These are phyloP conservation scores for Thymus mandschuricus DNA, from an alignment of 257 asterid genomes.

Conservation along the genomic window DNA sequence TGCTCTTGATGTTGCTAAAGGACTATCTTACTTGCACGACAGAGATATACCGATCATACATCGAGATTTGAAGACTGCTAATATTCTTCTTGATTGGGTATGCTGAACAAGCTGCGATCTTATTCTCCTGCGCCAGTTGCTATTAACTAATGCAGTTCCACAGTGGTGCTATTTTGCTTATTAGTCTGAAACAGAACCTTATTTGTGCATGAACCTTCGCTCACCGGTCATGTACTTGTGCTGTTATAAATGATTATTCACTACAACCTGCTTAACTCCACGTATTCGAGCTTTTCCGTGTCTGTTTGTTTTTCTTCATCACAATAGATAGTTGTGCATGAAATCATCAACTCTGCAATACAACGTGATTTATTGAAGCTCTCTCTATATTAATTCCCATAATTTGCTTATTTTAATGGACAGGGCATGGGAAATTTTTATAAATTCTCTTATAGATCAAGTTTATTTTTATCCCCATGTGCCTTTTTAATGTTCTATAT, in stretches of 20 bases:
- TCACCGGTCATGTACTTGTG: background rate
- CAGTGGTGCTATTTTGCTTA: background rate
- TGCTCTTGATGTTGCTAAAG: conserved; percentile 34
- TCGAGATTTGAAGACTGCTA: conserved; percentile 5
- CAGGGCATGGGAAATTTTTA: background rate
- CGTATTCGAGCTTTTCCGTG: background rate
- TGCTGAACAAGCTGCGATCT: background rate
- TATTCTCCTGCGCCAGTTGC: background rate
- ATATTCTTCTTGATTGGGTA: conserved; percentile 37
- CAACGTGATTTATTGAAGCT: background rate
- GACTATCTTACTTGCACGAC: conserved; percentile 38
- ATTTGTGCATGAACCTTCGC: background rate
- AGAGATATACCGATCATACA: conserved; percentile 23
- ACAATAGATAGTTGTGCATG: background rate
- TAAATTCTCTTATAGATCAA: background rate
- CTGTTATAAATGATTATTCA: background rate
- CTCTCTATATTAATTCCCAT: background rate
- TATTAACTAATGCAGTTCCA: background rate
- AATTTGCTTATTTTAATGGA: no score
- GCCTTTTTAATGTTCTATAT: background rate
- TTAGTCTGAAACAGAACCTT: background rate
- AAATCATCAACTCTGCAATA: background rate
- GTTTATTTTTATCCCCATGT: background rate
- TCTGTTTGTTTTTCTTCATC: no score
- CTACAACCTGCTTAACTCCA: background rate